Evolutionary conservation across 1,284 basidiomycete genomes (phyloP).

Genomic region (Cryptococcus sp.): DNA sequence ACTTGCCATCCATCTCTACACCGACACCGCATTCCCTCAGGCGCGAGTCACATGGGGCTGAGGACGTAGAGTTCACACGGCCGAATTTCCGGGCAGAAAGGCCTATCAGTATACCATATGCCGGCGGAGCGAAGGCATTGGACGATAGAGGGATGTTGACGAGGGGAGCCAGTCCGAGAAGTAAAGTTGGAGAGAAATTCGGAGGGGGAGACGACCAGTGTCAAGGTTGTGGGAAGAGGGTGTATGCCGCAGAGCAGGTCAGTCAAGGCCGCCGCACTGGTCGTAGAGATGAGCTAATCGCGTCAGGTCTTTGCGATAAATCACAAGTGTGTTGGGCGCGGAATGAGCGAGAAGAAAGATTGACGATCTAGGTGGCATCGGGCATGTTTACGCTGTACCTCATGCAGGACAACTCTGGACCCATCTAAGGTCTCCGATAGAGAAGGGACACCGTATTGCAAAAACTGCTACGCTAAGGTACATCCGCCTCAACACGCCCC

Average conservation of each 20-base stretch:
- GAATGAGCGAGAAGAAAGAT: neutral
- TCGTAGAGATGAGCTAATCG: conserved; percentile 8
- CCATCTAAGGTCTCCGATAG: conserved; percentile 57
- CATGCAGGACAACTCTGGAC: conserved; percentile 40
- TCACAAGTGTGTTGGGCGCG: conserved; percentile 15
- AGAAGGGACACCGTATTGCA: conserved; percentile 41
- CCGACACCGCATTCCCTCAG: neutral
- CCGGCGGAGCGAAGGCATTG: conserved; percentile 27
- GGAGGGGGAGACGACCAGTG: conserved; percentile 34
- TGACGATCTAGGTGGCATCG: conserved; percentile 39
- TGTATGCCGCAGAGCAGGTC: conserved; percentile 47
- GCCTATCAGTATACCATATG: conserved; percentile 30
- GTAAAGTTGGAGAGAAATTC: conserved; percentile 37
- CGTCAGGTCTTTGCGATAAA: conserved; percentile 27
- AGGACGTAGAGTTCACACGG: conserved; percentile 24
- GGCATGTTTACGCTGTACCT: conserved; percentile 38
- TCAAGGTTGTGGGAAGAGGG: conserved; percentile 42
- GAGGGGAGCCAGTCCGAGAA: conserved; percentile 28
- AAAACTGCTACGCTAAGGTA: conserved; percentile 45
- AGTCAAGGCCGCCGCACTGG: conserved; percentile 10
- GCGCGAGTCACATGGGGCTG: conserved; percentile 13
- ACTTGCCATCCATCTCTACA: neutral
- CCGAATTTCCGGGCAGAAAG: conserved; percentile 32
- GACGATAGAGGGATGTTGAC: conserved; percentile 35
- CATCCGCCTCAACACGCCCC: neutral